Evolutionary conservation across 148 eudicot species (phyloP), one percentile per base, ranked within the genome.

Genomic region (Vaccinium macrocarpon): DNA sequence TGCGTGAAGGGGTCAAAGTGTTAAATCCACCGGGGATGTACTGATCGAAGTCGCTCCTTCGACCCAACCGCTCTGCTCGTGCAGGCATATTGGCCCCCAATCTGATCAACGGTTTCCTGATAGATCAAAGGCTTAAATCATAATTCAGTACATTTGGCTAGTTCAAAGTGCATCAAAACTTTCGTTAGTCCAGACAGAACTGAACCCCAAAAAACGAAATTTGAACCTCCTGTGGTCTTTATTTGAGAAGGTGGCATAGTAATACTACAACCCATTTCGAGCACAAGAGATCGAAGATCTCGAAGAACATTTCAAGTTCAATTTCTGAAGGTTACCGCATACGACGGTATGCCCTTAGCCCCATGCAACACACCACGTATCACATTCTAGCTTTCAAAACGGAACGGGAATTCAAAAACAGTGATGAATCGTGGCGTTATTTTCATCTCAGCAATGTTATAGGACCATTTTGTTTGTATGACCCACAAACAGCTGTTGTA

Each of bases 91-190:
- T 66, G 72, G 72, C 72, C 25, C 72, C 72, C 35, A 97, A 90
- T 57, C 95, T 89, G 78, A 97, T 94, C 89, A 93, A 87, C 6
- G 96, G 93, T 84, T 92, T 97, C 93, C 99, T 95, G 92, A 72
- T 73, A 59, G 2, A 75, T 42, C 25, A 11, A 82, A 57, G 66
- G 35, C 2, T 29, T 5, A 42, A 42, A 5, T 42, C 7, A 42
- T 42, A 83, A 51, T 19, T 70, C 76, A 55, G 8, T 8, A 73
- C 32, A 27, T n/a, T 16, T 12, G 13, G 79, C 79, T 35, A 12
- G 16, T 76, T 46, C 35, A 38, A 78, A 19, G 1, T 14, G n/a
- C 5, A 32, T 19, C 19, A 32, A 70, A 62, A 2, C 21, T 46
- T 62, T 7, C 61, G 11, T 16, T 7, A 48, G n/a, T 66, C n/a